These are phyloP conservation scores for Chenopodium formosanum DNA, from an alignment of 148 eudicot species.

Conservation along the genomic window DNA sequence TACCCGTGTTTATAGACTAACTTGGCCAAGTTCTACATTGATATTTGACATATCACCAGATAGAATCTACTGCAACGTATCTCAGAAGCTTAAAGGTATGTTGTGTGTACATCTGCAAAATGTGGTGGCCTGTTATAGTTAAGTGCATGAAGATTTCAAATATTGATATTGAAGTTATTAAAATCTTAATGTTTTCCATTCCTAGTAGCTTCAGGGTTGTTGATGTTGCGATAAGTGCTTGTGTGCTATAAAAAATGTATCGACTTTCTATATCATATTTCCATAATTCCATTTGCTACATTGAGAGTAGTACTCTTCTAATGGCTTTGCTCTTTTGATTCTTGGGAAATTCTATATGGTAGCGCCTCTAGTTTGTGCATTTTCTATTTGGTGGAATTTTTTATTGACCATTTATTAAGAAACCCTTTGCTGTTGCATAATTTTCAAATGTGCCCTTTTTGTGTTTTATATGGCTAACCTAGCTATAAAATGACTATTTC, in stretches of 20 bases:
- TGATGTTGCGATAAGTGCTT: neutral
- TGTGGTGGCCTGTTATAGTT: neutral
- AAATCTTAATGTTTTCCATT: neutral
- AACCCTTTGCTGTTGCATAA: too few relatives aligned
- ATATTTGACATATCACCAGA: constrained; percentile 73
- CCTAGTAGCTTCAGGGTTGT: neutral
- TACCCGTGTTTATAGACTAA: constrained; percentile 81
- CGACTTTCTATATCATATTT: neutral
- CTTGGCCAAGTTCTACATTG: constrained; percentile 79
- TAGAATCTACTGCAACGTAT: constrained; percentile 38
- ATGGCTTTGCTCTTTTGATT: too few relatives aligned
- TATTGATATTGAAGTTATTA: neutral
- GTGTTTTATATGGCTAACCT: too few relatives aligned
- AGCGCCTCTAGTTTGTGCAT: too few relatives aligned
- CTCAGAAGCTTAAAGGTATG: constrained; percentile 64
- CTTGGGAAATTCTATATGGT: too few relatives aligned
- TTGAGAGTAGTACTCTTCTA: too few relatives aligned
- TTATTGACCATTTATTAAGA: too few relatives aligned
- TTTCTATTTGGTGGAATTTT: too few relatives aligned
- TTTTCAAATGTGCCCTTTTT: too few relatives aligned
- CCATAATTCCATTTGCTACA: too few relatives aligned
- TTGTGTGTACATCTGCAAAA: neutral
- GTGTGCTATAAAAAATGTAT: neutral
- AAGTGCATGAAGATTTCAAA: neutral
- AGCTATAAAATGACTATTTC: too few relatives aligned